Conservation (phyloP, 2,329 filamentous ascomycete species). For the Teratosphaeria viscida region DNA sequence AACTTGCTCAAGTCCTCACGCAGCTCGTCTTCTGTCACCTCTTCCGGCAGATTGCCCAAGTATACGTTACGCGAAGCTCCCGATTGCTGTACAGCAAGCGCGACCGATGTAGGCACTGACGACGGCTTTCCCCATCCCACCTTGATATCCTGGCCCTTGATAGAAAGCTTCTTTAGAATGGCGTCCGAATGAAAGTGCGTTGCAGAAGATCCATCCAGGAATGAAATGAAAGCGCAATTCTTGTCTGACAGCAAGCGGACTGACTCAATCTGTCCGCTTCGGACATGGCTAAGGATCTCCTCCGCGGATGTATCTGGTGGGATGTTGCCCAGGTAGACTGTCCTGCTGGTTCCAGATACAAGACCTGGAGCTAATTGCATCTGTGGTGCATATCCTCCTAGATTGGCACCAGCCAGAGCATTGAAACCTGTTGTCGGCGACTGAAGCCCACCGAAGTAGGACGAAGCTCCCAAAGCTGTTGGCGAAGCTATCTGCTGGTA, state of each 20-base stretch:
- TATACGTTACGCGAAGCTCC: conserved; percentile 96
- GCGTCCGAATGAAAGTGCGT: conserved; percentile 99
- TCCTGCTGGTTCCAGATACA: conserved; percentile 83
- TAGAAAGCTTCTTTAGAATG: conserved; percentile 97
- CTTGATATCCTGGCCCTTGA: conserved; percentile 98
- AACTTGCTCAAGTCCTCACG: conserved; percentile 94
- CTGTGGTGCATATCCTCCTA: conserved; percentile 33
- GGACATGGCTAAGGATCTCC: conserved; percentile 90
- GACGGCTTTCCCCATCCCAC: conserved; percentile 99
- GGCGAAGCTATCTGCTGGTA: conserved; percentile 83
- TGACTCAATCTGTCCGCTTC: conserved; percentile 98
- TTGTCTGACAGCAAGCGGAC: conserved; percentile 93
- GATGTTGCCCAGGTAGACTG: conserved; percentile 95
- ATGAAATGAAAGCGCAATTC: conserved; percentile 99
- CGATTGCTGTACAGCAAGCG: conserved; percentile 94
- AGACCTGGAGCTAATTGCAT: conserved; percentile 52
- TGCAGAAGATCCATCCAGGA: conserved; percentile 92
- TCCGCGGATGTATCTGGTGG: conserved; percentile 95
- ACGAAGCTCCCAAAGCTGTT: conserved; percentile 68
- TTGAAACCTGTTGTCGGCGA: conserved; percentile 70
- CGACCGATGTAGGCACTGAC: conserved; percentile 92
- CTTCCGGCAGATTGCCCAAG: conserved; percentile 83
- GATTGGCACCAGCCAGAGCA: conserved; percentile 41
- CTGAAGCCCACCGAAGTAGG: conserved; percentile 67
- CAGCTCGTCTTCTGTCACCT: conserved; percentile 81